A percentile compares a stretch with the other conserved stretches of the same genome.
These are phyloP conservation scores for Microdochium paspali DNA, from an alignment of 2,329 filamentous ascomycete species.

Conservation along the genomic window DNA sequence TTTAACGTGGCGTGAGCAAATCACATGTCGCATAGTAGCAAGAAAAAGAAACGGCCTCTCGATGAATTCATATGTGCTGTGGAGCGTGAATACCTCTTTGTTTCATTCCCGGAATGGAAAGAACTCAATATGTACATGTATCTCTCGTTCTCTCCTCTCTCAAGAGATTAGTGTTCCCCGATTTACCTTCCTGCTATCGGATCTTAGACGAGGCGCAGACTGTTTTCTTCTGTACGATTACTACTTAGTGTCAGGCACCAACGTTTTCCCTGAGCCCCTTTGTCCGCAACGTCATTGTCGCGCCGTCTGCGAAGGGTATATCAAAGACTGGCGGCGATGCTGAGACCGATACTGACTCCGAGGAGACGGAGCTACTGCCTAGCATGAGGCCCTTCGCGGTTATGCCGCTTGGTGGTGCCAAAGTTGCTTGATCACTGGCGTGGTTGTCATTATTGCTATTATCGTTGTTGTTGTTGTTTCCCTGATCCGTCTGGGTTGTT, in stretches of 20 bases:
- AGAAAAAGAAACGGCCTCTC: too few relatives aligned
- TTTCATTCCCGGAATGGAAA: too few relatives aligned
- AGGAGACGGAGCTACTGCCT: not conserved
- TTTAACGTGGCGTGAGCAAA: too few relatives aligned
- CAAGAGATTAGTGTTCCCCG: too few relatives aligned
- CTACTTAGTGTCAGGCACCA: slow-evolving; percentile 1
- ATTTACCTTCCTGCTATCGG: too few relatives aligned
- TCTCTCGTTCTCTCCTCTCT: too few relatives aligned
- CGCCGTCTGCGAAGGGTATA: slow-evolving; percentile 36
- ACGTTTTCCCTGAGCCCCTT: slow-evolving; percentile 27
- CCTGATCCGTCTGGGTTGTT: too few relatives aligned
- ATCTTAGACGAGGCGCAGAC: too few relatives aligned
- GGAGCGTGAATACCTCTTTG: too few relatives aligned
- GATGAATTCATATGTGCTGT: too few relatives aligned
- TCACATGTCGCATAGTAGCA: too few relatives aligned
- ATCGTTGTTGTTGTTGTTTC: not conserved
- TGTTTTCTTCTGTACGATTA: slow-evolving; percentile 7
- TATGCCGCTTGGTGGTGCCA: not conserved
- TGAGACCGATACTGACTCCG: slow-evolving; percentile 5
- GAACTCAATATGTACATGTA: too few relatives aligned
- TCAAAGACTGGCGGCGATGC: slow-evolving; percentile 9
- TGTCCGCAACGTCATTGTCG: slow-evolving; percentile 40
- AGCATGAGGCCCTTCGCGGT: not conserved
- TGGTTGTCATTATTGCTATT: not conserved
- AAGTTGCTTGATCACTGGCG: not conserved